Evolutionary conservation across 31 red algal genomes (phyloP), one percentile per base, ranked within the genome.

Genomic region (Endocladia muricata): DNA sequence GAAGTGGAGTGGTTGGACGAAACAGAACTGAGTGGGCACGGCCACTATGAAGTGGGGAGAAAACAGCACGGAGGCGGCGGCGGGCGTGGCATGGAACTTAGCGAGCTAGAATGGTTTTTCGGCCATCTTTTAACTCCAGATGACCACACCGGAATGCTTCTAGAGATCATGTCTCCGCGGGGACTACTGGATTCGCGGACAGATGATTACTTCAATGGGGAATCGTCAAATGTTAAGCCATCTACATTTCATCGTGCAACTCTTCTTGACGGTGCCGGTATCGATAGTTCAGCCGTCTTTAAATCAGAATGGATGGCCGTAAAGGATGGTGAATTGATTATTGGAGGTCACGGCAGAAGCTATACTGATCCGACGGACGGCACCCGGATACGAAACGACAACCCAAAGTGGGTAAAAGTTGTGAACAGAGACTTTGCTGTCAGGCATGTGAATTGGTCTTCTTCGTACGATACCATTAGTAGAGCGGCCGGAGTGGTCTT

Each of bases 251-350:
- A 85, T 11, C 30, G 69, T 15, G 74, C 70, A 3, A 83, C 47
- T 29, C 74, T 91, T 37, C 74, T 87, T 61, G 68, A 74, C 32
- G 88, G 74, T 37, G 59, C 71, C 42, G 83, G 91, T 21, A 82
- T 66, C 11, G 64, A 85, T 35, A 47, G 51, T 11, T 41, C 31
- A 30, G 52, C 34, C 8, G 67, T 64, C 33, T 95, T 95, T 81
- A 95, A 95, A 58, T 54, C 68, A 37, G 92, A 95, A 42, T 95
- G 92, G 92, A 95, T 95, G 92, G 70, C 39, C 33, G 92, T 95
- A 15, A 92, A 95, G 38, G 71, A 93, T 58, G 78, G 57, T 29
- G 59, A 40, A 61, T 41, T 95, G 48, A 34, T 91, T 26, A 43
- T 95, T 32, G 92, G 92, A 34, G 82, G 88, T 3, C 92, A 95